Evolutionary conservation across 345 rosid genomes (phyloP).

Genomic region (Xanthoceras sorbifolium): DNA sequence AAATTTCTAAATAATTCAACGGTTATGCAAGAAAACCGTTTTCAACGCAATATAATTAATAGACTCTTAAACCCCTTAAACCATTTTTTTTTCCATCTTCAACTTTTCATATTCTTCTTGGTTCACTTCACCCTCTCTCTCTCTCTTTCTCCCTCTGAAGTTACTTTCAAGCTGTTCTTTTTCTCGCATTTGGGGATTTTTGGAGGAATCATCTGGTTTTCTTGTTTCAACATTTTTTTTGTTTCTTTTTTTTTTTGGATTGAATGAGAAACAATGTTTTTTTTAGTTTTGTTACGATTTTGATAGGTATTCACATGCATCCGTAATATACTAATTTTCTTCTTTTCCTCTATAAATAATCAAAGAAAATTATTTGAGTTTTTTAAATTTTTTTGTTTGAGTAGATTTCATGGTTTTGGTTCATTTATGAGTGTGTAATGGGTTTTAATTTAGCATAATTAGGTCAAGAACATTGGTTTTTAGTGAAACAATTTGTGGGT

Average conservation of each 20-base stretch:
- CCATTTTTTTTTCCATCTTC: neutral
- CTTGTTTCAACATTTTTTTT: neutral
- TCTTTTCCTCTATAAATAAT: neutral
- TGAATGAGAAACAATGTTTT: neutral
- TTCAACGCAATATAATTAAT: neutral
- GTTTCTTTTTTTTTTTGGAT: neutral
- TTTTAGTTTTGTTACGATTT: neutral
- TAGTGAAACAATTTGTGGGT: neutral
- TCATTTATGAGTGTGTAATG: neutral
- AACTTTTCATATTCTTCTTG: neutral
- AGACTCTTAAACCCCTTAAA: neutral
- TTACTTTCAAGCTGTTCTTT: neutral
- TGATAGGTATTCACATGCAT: neutral
- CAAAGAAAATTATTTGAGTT: neutral
- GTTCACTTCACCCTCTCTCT: neutral
- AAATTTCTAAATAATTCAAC: neutral
- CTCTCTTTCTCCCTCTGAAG: conserved; percentile 15
- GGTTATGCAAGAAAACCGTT: neutral
- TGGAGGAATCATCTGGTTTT: neutral
- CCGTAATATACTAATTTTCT: neutral
- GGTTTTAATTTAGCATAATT: neutral
- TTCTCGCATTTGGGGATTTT: neutral
- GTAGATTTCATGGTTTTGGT: neutral
- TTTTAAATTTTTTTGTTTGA: neutral
- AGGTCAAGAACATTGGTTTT: conserved; percentile 4